Evolutionary conservation across 352 stramenopile species (phyloP).

Genomic region (Pythium plurisporium): DNA sequence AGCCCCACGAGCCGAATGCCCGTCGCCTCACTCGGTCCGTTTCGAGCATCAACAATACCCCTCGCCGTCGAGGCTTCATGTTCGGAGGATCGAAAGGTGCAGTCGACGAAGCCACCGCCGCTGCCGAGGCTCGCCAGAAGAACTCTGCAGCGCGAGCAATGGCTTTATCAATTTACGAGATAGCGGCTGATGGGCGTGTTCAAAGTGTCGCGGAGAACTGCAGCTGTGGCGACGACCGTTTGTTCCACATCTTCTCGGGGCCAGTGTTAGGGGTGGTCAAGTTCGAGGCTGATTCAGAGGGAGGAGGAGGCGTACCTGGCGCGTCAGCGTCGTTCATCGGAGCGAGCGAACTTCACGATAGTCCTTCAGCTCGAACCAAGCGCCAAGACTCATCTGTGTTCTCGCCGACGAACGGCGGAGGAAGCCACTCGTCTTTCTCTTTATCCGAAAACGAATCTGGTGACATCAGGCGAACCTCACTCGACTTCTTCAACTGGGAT

Average conservation of each 20-base stretch:
- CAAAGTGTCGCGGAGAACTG: conserved; percentile 54
- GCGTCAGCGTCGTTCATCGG: conserved; percentile 25
- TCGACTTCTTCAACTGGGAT: conserved; percentile 79
- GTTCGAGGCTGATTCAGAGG: conserved; percentile 31
- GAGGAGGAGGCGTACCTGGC: conserved; percentile 2
- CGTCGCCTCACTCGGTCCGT: conserved; percentile 31
- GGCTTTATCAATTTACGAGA: conserved; percentile 33
- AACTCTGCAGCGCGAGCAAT: conserved; percentile 37
- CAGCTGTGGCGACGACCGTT: conserved; percentile 40
- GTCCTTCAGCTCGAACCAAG: conserved; percentile 36
- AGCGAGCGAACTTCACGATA: conserved; percentile 25
- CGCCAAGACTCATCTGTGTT: conserved; percentile 54
- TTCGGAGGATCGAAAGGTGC: conserved; percentile 41
- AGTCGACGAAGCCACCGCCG: conserved; percentile 20
- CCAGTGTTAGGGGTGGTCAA: conserved; percentile 63
- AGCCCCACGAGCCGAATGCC: conserved; percentile 58
- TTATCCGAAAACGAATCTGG: conserved; percentile 19
- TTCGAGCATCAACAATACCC: conserved; percentile 31
- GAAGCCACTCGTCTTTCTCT: conserved; percentile 23
- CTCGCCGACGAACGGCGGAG: conserved; percentile 28
- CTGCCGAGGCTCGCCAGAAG: conserved; percentile 29
- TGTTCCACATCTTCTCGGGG: conserved; percentile 68
- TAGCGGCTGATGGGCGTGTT: conserved; percentile 34
- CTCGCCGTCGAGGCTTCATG: conserved; percentile 56
- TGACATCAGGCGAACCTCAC: conserved; percentile 48